Conservation (phyloP, 306 rosid species). For the barrel medic (Medicago truncatula) region DNA sequence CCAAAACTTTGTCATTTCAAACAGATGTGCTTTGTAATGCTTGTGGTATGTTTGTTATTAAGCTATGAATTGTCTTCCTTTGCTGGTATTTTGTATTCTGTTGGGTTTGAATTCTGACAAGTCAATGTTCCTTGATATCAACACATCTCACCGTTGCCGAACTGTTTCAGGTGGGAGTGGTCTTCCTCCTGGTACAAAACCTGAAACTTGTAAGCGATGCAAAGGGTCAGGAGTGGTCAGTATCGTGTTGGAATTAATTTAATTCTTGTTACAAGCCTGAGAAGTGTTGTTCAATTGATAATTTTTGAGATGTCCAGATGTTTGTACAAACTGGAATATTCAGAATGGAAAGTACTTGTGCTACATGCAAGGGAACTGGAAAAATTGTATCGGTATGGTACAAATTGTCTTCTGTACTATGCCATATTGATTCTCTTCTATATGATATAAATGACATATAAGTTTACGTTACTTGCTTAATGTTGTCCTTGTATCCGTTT, state of each 20-base stretch:
- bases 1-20: constrained; percentile 72
- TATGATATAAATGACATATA: constrained; percentile 15
- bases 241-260: constrained; percentile 42
- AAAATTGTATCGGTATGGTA: constrained; percentile 76
- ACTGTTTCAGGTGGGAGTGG: constrained; percentile 85
- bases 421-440: not conserved
- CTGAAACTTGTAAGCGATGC: constrained; percentile 90
- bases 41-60: constrained; percentile 70
- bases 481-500: constrained; percentile 12
- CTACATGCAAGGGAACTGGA: constrained; percentile 78
- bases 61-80: constrained; percentile 24
- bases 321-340: constrained; percentile 85
- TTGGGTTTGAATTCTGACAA: constrained; percentile 14
- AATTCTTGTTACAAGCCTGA: not conserved
- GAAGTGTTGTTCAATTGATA: constrained; percentile 40
- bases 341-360: constrained; percentile 85
- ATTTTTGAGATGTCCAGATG: constrained; percentile 58
- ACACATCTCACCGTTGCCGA: constrained; percentile 25
- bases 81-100: constrained; percentile 31
- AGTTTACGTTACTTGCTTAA: constrained; percentile 4
- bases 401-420: not conserved
- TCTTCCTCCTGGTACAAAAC: constrained; percentile 95
- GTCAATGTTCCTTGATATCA: constrained; percentile 27
- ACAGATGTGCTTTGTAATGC: constrained; percentile 78
- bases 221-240: constrained; percentile 96